These are phyloP conservation scores for Prunella vulgaris DNA, from an alignment of 257 asterid species.

Conservation along the genomic window DNA sequence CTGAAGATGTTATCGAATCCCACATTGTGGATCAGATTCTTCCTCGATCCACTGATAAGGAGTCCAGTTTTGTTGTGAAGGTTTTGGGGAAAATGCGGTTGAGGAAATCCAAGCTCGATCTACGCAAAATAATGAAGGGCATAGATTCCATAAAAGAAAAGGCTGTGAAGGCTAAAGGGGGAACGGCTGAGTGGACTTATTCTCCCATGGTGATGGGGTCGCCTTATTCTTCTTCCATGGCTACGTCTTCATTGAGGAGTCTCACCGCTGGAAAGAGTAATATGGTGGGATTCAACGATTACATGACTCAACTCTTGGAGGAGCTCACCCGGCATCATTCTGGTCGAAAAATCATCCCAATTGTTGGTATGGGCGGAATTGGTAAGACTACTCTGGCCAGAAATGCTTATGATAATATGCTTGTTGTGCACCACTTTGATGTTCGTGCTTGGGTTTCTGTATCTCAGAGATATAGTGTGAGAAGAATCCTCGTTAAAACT, in stretches of 20 bases:
- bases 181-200: neutral
- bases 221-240: no score
- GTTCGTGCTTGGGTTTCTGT: neutral
- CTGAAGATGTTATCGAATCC: neutral
- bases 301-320: neutral
- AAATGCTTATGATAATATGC: neutral
- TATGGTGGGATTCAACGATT: neutral
- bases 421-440: neutral
- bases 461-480: neutral
- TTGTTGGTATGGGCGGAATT: constrained; percentile 1
- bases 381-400: constrained; percentile 16
- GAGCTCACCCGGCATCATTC: neutral
- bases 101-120: no score
- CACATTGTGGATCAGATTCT: neutral
- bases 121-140: neutral
- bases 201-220: no score
- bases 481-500: neutral
- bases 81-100: no score
- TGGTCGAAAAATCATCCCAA: neutral
- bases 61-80: no score
- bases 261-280: neutral
- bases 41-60: no score
- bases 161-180: neutral
- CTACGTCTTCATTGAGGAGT: no score
- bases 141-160: neutral